These are phyloP conservation scores for Forsythia suspensa DNA, from an alignment of 257 asterid genomes.

Conservation along the genomic window DNA sequence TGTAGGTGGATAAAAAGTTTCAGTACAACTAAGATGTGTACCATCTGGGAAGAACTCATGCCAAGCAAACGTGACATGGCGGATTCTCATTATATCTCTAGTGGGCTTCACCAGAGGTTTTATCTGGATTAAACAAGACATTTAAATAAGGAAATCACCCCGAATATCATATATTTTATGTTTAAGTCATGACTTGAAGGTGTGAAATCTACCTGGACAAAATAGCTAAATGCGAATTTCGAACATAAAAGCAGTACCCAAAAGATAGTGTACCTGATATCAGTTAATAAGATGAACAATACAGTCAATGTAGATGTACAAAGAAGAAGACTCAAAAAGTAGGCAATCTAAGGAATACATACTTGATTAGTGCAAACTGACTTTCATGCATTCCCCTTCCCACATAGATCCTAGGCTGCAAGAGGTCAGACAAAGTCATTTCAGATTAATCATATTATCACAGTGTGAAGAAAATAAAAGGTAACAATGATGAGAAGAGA, in stretches of 20 bases:
- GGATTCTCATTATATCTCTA: slow-evolving; percentile 70
- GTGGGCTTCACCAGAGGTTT: slow-evolving; percentile 90
- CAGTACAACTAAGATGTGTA: slow-evolving; percentile 23
- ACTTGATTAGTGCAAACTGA: slow-evolving; percentile 88
- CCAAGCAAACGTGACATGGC: slow-evolving; percentile 77
- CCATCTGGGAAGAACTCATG: slow-evolving; percentile 94
- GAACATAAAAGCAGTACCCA: slow-evolving; percentile 84
- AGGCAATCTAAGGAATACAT: slow-evolving; percentile 30
- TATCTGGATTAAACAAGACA: slow-evolving; percentile 53
- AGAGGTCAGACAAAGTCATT: slow-evolving; percentile 2
- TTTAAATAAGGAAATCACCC: slow-evolving; percentile 22
- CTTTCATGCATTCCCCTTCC: slow-evolving; percentile 99
- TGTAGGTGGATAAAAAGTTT: background rate
- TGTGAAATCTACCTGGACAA: slow-evolving; percentile 64
- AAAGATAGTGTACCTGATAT: slow-evolving; percentile 81
- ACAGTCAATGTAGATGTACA: slow-evolving; percentile 28
- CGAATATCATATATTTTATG: slow-evolving; percentile 8
- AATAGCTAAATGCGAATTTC: slow-evolving; percentile 79
- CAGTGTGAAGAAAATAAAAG: background rate
- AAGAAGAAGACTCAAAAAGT: slow-evolving; percentile 12
- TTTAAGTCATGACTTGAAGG: slow-evolving; percentile 13
- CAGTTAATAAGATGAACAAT: slow-evolving; percentile 9
- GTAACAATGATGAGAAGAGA: background rate
- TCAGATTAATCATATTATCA: background rate
- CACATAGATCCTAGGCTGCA: slow-evolving; percentile 92